phyloP scores from a whole-genome alignment of 169 alveolate species.

The Eimeria praecox region DNA sequence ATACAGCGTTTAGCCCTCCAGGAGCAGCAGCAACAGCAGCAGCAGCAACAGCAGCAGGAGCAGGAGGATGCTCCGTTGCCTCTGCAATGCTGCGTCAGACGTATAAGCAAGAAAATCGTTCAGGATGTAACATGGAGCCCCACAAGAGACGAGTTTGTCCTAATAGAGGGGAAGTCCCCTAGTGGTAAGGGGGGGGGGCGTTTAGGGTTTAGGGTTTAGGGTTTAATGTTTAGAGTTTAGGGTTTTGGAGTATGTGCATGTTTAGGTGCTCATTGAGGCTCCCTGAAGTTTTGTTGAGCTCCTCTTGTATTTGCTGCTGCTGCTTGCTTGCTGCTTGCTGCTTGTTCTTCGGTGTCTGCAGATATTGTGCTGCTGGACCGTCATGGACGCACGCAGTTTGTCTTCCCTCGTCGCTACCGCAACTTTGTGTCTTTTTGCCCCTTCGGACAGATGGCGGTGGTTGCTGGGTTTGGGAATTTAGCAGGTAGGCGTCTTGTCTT shows the following conservation, averaged over 20 bases:
- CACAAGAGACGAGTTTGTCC: slow-evolving; percentile 85
- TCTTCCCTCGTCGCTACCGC: slow-evolving; percentile 77
- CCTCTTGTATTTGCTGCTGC: neutral
- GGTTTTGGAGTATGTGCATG: neutral
- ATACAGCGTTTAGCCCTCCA: slow-evolving; percentile 33
- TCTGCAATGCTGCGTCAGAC: slow-evolving; percentile 69
- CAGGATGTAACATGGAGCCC: slow-evolving; percentile 88
- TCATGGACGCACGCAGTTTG: slow-evolving; percentile 72
- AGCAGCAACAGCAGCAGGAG: slow-evolving; percentile 60
- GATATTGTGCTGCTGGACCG: slow-evolving; percentile 74
- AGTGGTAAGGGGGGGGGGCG: slow-evolving; percentile 73
- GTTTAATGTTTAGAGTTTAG: neutral
- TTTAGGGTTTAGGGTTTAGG: neutral
- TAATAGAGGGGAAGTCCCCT: slow-evolving; percentile 86
- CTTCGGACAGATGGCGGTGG: slow-evolving; percentile 85
- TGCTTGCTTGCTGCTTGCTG: neutral
- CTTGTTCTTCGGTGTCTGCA: slow-evolving; percentile 10
- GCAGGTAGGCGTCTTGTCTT: slow-evolving; percentile 72
- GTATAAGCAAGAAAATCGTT: slow-evolving; percentile 82
- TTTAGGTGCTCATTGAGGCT: neutral
- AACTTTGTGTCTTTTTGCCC: slow-evolving; percentile 86
- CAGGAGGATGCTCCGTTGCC: slow-evolving; percentile 47
- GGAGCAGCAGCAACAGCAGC: slow-evolving; percentile 60
- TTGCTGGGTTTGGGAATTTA: slow-evolving; percentile 86
- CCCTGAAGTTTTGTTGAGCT: neutral